A percentile compares a stretch with the other conserved stretches of the same genome.
Evolutionary conservation across 345 rosid species (phyloP).

Genomic region (Euclidium syriacum): DNA sequence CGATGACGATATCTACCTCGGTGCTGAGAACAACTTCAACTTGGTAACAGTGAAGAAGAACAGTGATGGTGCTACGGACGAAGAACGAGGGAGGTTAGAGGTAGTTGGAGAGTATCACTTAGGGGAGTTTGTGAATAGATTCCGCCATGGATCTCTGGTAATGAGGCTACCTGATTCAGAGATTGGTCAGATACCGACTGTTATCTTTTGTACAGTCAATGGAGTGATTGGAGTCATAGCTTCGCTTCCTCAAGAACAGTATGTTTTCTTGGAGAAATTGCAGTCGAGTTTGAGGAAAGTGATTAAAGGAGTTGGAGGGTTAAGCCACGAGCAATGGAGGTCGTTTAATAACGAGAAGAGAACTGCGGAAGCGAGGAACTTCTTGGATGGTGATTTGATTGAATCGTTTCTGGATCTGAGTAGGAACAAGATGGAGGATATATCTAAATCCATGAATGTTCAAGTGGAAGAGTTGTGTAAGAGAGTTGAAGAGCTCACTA

Average conservation of each 20-base stretch:
- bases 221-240: constrained; percentile 96
- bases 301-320: constrained; percentile 93
- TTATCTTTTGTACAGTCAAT: constrained; percentile 81
- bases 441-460: constrained; percentile 61
- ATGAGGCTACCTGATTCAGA: constrained; percentile 96
- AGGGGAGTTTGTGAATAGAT: constrained; percentile 90
- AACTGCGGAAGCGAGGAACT: constrained; percentile 78
- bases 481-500: constrained; percentile 87
- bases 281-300: constrained; percentile 80
- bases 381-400: constrained; percentile 87
- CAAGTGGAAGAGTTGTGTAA: constrained; percentile 84
- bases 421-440: constrained; percentile 76
- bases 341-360: constrained; percentile 91
- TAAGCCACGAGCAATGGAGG: constrained; percentile 97
- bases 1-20: constrained; percentile 85
- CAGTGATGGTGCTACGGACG: constrained; percentile 97
- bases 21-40: constrained; percentile 88
- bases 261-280: constrained; percentile 68
- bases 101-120: constrained; percentile 95
- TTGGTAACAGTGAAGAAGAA: constrained; percentile 83
- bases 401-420: constrained; percentile 90
- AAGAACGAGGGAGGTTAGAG: constrained; percentile 89
- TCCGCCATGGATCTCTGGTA: constrained; percentile 89
- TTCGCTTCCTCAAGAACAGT: constrained; percentile 84
- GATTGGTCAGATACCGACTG: constrained; percentile 88